phyloP scores from a whole-genome alignment of 108 stramenopile species.

The Tribonema minus region DNA sequence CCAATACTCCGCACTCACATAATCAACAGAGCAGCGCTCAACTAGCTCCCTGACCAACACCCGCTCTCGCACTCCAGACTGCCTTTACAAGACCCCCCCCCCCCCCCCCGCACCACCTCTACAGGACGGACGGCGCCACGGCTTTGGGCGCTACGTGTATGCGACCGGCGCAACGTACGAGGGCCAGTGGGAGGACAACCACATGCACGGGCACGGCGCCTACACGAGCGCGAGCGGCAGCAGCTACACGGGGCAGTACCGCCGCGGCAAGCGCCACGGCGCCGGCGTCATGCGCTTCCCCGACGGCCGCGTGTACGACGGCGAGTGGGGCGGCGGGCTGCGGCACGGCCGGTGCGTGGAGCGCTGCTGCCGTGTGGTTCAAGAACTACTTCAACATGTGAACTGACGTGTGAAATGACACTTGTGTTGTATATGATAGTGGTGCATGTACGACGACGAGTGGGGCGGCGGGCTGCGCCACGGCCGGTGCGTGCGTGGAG shows the following conservation, averaged over 20 bases:
- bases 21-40: too few species aligned
- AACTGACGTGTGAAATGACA: too few species aligned
- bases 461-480: not conserved
- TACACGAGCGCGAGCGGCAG: constrained; percentile 32
- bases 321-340: not conserved
- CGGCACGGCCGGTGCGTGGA: not conserved
- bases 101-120: too few species aligned
- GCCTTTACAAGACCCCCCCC: too few species aligned
- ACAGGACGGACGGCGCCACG: constrained; percentile 21
- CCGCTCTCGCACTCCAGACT: too few species aligned
- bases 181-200: constrained; percentile 15
- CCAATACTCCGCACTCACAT: too few species aligned
- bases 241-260: constrained; percentile 13
- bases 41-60: too few species aligned
- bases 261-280: not conserved
- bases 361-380: not conserved
- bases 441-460: not conserved
- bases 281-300: not conserved
- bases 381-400: too few species aligned
- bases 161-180: constrained; percentile 33
- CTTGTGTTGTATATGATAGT: too few species aligned
- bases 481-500: not conserved
- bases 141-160: constrained; percentile 22
- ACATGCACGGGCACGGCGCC: constrained; percentile 28
- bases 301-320: not conserved